A percentile compares a stretch with the other conserved stretches of the same genome.
These are phyloP conservation scores for Ophiostoma perfectum DNA, from an alignment of 2,329 filamentous ascomycete genomes.

Conservation along the genomic window DNA sequence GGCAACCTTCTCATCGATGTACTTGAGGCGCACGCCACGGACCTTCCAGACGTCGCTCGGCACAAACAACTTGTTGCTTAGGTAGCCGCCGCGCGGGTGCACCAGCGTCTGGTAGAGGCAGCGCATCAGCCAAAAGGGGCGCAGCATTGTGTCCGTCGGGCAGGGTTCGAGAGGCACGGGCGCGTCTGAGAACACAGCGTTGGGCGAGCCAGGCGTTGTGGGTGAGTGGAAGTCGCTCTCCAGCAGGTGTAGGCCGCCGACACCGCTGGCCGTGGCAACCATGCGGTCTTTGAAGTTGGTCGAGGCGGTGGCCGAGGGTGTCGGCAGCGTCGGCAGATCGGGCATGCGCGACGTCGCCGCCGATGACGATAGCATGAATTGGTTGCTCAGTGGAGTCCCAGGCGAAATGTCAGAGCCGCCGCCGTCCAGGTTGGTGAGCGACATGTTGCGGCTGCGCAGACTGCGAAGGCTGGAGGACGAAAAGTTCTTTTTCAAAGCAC, in stretches of 20 bases:
- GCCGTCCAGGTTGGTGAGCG: constrained; percentile 56
- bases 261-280: constrained; percentile 48
- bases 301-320: constrained; percentile 59
- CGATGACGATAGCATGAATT: constrained; percentile 43
- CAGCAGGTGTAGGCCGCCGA: constrained; percentile 72
- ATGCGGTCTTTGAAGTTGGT: constrained; percentile 55
- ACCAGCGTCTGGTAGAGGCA: constrained; percentile 87
- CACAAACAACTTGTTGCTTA: constrained; percentile 87
- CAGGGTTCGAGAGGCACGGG: constrained; percentile 84
- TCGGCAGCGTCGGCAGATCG: constrained; percentile 60
- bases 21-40: constrained; percentile 86
- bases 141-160: constrained; percentile 79
- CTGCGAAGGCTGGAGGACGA: constrained; percentile 67
- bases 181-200: constrained; percentile 55
- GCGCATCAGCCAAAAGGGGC: constrained; percentile 97
- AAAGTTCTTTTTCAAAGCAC: constrained; percentile 62
- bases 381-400: constrained; percentile 66
- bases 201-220: constrained; percentile 56
- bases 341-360: constrained; percentile 42
- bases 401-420: constrained; percentile 60
- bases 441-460: constrained; percentile 68
- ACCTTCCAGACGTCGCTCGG: constrained; percentile 91
- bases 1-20: constrained; percentile 86
- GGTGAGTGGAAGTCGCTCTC: constrained; percentile 74
- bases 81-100: constrained; percentile 84